These are phyloP conservation scores for Metschnikowia lunata DNA, from an alignment of 805 yeast genomes.

Conservation along the genomic window DNA sequence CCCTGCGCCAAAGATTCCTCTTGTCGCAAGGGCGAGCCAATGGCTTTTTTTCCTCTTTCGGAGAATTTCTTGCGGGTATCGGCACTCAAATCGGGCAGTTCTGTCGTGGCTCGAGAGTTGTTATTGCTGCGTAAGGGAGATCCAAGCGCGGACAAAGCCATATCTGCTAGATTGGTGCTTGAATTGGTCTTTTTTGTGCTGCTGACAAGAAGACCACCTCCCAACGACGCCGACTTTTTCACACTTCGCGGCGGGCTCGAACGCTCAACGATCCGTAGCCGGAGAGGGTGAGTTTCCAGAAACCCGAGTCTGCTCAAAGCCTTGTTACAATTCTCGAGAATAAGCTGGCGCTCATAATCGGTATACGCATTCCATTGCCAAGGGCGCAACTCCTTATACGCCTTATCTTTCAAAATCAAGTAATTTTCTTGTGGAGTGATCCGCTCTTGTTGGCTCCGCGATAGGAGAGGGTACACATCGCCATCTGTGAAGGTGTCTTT, in stretches of 20 bases:
- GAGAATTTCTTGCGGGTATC: slow-evolving; percentile 6
- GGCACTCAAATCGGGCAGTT: slow-evolving; percentile 17
- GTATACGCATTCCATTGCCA: slow-evolving; percentile 34
- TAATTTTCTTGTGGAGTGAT: slow-evolving; percentile 5
- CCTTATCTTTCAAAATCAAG: slow-evolving; percentile 35
- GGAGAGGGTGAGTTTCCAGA: slow-evolving; percentile 40
- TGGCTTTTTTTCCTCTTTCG: slow-evolving; percentile 7
- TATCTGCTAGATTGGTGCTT: neutral
- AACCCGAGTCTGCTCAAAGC: slow-evolving; percentile 41
- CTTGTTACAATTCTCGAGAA: slow-evolving; percentile 31
- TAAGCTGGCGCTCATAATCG: slow-evolving; percentile 27
- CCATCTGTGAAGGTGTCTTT: slow-evolving; percentile 28
- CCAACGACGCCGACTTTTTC: slow-evolving; percentile 19
- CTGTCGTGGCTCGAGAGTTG: slow-evolving; percentile 19
- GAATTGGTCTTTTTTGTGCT: slow-evolving; percentile 13
- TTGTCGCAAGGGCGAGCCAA: slow-evolving; percentile 15
- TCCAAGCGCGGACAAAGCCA: slow-evolving; percentile 1
- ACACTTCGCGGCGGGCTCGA: slow-evolving; percentile 4
- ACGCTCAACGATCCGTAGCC: slow-evolving; percentile 27
- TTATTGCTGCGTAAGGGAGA: slow-evolving; percentile 3
- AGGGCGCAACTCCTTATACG: slow-evolving; percentile 38
- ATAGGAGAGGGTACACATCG: slow-evolving; percentile 22
- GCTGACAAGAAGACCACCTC: slow-evolving; percentile 23
- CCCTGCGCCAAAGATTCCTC: neutral
- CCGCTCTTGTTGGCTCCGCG: slow-evolving; percentile 8